These are phyloP conservation scores for Elymus sibiricus DNA, from an alignment of 176 grass and related monocot species.

Conservation along the genomic window DNA sequence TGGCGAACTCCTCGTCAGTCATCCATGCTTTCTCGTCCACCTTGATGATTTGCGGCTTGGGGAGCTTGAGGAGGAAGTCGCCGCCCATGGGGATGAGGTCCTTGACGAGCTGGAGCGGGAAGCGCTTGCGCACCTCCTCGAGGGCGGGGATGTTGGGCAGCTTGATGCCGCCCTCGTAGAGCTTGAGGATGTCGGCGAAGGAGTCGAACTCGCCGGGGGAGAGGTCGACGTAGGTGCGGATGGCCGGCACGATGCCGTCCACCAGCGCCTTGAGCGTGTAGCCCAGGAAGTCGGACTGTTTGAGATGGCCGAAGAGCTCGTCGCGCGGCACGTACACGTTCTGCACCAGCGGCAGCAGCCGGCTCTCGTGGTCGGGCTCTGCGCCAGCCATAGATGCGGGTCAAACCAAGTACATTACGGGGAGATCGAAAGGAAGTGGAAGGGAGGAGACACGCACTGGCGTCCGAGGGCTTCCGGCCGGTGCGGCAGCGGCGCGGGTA, in stretches of 20 bases:
- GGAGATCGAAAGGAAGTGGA: not conserved
- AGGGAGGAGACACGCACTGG: not conserved
- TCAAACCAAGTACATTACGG: not conserved
- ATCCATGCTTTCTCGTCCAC: conserved; percentile 52
- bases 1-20: conserved; percentile 64
- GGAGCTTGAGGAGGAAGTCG: not conserved
- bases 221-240: not conserved
- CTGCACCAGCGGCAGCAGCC: not conserved
- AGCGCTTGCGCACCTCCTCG: not conserved
- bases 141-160: not conserved
- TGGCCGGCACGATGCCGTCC: not conserved
- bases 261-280: not conserved
- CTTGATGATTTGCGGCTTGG: not conserved
- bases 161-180: not conserved
- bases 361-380: not conserved
- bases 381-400: not conserved
- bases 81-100: not conserved
- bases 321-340: not conserved
- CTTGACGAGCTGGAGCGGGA: not conserved
- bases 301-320: not conserved
- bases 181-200: not conserved
- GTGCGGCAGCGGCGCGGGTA: conserved; percentile 7
- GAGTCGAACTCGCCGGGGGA: not conserved
- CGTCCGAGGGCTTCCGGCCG: not conserved
- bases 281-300: not conserved